Conservation (phyloP, 805 yeast genomes). For the Nakazawaea populi region DNA sequence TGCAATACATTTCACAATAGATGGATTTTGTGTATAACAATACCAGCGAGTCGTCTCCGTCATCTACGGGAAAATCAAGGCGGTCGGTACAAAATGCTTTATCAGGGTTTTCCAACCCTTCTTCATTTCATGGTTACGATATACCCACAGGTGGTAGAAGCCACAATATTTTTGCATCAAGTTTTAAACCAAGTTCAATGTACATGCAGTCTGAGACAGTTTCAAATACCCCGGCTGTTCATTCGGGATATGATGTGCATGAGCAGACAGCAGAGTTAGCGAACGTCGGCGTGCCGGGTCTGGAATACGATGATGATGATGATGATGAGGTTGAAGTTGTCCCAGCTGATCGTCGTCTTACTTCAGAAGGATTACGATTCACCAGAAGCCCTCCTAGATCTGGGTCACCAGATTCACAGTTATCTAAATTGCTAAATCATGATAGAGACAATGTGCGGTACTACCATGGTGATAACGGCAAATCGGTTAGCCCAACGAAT, state of each 20-base stretch:
- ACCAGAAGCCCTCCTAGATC: neutral
- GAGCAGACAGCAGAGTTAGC: constrained; percentile 55
- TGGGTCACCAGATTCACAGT: constrained; percentile 7
- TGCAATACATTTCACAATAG: neutral
- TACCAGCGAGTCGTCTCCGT: constrained; percentile 3
- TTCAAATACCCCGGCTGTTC: constrained; percentile 31
- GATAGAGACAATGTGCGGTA: neutral
- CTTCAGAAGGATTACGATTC: neutral
- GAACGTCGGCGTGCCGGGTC: constrained; percentile 44
- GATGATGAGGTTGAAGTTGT: constrained; percentile 3
- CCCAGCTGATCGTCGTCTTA: neutral
- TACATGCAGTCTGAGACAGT: neutral
- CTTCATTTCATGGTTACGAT: constrained; percentile 5
- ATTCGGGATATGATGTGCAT: constrained; percentile 43
- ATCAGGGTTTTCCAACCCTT: constrained; percentile 8
- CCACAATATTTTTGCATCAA: constrained; percentile 6
- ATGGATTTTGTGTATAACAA: constrained; percentile 1
- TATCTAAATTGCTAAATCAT: constrained; percentile 5
- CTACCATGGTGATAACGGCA: neutral
- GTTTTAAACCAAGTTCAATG: neutral
- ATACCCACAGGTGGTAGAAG: constrained; percentile 2
- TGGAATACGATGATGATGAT: constrained; percentile 15
- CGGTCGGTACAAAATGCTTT: constrained; percentile 8
- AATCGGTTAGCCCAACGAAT: constrained; percentile 4
- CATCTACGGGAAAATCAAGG: constrained; percentile 1